Evolutionary conservation across 352 stramenopile species (phyloP).

Genomic region (Phytophthora ohioensis): DNA sequence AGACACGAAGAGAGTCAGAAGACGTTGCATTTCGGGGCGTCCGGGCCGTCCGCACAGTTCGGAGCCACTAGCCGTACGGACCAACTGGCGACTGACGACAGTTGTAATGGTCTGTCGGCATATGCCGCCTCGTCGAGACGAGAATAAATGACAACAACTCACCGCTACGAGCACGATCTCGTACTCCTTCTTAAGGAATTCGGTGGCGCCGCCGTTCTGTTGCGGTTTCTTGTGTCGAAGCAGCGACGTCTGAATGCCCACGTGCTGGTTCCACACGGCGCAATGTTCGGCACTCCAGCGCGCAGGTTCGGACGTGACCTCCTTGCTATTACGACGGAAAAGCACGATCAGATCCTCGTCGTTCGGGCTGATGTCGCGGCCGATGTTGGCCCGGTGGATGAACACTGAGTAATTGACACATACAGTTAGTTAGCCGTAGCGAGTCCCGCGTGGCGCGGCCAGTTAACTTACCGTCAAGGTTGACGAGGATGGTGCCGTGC

Average conservation of each 20-base stretch:
- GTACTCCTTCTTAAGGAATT: slow-evolving; percentile 85
- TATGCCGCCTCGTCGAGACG: slow-evolving; percentile 10
- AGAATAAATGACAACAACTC: slow-evolving; percentile 23
- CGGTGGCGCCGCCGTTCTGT: slow-evolving; percentile 16
- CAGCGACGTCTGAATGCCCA: slow-evolving; percentile 81
- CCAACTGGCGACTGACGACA: slow-evolving; percentile 18
- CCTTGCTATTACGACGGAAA: slow-evolving; percentile 84
- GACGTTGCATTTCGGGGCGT: slow-evolving; percentile 10
- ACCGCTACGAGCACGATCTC: slow-evolving; percentile 83
- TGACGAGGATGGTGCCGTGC: slow-evolving; percentile 70
- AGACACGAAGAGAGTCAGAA: slow-evolving; percentile 33
- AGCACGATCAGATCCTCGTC: slow-evolving; percentile 85
- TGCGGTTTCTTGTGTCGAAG: slow-evolving; percentile 59
- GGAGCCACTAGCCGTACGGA: slow-evolving; percentile 6
- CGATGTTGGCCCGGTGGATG: slow-evolving; percentile 77
- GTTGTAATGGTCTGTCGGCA: slow-evolving; percentile 8
- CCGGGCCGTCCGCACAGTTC: slow-evolving; percentile 5
- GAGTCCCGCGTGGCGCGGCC: not conserved
- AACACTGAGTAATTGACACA: slow-evolving; percentile 43
- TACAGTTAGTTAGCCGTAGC: not conserved
- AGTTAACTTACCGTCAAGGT: slow-evolving; percentile 59
- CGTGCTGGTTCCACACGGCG: slow-evolving; percentile 81
- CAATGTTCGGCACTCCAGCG: slow-evolving; percentile 74
- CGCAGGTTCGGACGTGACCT: slow-evolving; percentile 76
- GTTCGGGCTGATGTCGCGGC: slow-evolving; percentile 72